Evolutionary conservation across 1,284 basidiomycete species (phyloP).

Genomic region (Cystobasidiaceae sp.): DNA sequence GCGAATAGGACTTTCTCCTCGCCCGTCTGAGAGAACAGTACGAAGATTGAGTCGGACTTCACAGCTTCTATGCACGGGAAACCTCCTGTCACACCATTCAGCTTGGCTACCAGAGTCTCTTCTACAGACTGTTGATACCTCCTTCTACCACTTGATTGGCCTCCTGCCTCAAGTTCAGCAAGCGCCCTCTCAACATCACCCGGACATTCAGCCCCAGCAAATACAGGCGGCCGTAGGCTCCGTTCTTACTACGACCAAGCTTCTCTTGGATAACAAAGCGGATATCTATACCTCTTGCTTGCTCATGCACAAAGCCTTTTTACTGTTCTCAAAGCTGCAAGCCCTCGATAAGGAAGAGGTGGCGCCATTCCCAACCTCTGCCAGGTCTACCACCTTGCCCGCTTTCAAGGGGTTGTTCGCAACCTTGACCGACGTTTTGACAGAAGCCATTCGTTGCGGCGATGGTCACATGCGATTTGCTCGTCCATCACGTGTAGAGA

Average conservation of each 20-base stretch:
- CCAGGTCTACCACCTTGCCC: no score
- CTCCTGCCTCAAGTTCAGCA: slow-evolving; percentile 65
- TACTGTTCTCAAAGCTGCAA: neutral
- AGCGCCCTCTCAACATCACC: slow-evolving; percentile 64
- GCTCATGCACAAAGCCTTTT: neutral
- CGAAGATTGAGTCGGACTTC: neutral
- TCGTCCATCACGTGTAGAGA: no score
- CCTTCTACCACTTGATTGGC: slow-evolving; percentile 66
- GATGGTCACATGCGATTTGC: no score
- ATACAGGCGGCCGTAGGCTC: slow-evolving; percentile 60
- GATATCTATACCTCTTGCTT: no score
- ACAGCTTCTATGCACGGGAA: neutral
- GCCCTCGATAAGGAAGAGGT: no score
- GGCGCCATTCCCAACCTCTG: no score
- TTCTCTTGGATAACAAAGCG: no score
- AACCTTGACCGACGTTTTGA: no score
- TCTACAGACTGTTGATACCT: slow-evolving; percentile 53
- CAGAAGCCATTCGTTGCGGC: neutral
- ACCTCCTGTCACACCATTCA: slow-evolving; percentile 1
- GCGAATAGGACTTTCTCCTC: slow-evolving; percentile 67
- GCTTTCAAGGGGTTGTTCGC: no score
- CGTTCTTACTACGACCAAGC: no score
- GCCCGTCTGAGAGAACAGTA: slow-evolving; percentile 52
- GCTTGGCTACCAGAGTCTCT: neutral
- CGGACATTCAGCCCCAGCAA: slow-evolving; percentile 77